phyloP scores from a whole-genome alignment of 2,329 filamentous ascomycete genomes.

The Colletotrichum tropicale region DNA sequence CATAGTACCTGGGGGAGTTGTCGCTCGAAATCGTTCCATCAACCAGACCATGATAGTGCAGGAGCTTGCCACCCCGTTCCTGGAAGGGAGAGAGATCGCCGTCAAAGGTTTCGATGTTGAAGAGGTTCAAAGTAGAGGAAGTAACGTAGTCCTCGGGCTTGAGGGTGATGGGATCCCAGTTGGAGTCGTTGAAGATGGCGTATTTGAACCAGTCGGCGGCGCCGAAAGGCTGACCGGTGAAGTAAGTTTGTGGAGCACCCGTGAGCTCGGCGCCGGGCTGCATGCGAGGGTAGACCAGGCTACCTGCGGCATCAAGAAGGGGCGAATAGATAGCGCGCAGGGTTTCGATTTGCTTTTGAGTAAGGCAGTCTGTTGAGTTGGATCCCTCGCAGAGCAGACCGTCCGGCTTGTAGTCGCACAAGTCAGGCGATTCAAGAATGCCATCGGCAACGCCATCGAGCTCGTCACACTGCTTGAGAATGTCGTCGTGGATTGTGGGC shows the following conservation, averaged over 20 bases:
- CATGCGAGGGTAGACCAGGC: slow-evolving; percentile 45
- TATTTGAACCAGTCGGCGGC: slow-evolving; percentile 39
- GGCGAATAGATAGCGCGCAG: slow-evolving; percentile 36
- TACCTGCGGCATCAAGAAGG: slow-evolving; percentile 32
- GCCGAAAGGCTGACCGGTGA: slow-evolving; percentile 34
- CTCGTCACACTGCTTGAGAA: slow-evolving; percentile 32
- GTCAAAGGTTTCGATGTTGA: slow-evolving; percentile 41
- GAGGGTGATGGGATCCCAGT: slow-evolving; percentile 38
- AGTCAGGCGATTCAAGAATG: slow-evolving; percentile 19
- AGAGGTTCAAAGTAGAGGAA: slow-evolving; percentile 37
- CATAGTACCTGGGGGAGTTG: slow-evolving; percentile 52
- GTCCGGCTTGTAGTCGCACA: slow-evolving; percentile 40
- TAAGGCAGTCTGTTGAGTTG: neutral
- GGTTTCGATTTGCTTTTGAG: slow-evolving; percentile 38
- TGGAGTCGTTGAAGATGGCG: slow-evolving; percentile 42
- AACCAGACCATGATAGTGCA: slow-evolving; percentile 51
- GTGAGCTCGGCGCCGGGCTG: slow-evolving; percentile 49
- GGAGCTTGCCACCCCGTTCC: slow-evolving; percentile 44
- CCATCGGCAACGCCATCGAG: slow-evolving; percentile 27
- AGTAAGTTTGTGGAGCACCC: slow-evolving; percentile 44
- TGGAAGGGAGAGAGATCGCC: slow-evolving; percentile 43
- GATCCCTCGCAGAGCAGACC: slow-evolving; percentile 40
- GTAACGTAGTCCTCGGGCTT: slow-evolving; percentile 33
- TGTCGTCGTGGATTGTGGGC: slow-evolving; percentile 9
- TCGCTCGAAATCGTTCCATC: slow-evolving; percentile 47